phyloP scores from a whole-genome alignment of 306 rosid species.

The Citrullus colocynthis region DNA sequence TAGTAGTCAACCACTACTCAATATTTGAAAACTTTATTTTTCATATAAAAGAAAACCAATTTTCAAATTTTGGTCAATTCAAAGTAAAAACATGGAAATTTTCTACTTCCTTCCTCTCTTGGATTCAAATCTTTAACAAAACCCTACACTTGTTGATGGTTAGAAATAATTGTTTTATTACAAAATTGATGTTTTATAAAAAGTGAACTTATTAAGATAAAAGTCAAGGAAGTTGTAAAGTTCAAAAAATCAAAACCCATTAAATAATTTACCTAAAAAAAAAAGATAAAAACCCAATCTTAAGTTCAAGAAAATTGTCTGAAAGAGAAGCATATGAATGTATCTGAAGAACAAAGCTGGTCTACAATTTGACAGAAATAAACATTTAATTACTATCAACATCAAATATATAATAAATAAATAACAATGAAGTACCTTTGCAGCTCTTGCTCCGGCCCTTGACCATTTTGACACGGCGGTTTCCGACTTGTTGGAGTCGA shows the following conservation, averaged over 20 bases:
- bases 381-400: neutral
- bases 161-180: neutral
- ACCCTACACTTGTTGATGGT: neutral
- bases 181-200: neutral
- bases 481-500: slow-evolving; percentile 48
- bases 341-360: neutral
- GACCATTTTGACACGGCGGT: slow-evolving; percentile 67
- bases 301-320: neutral
- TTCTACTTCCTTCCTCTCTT: neutral
- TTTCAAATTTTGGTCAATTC: neutral
- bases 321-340: neutral
- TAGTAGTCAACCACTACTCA: neutral
- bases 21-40: neutral
- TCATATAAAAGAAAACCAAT: neutral
- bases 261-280: neutral
- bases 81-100: neutral
- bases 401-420: neutral
- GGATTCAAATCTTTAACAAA: neutral
- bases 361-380: neutral
- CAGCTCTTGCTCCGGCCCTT: slow-evolving; percentile 65
- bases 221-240: neutral
- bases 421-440: slow-evolving; percentile 40
- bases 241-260: neutral
- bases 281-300: neutral
- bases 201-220: neutral